These are phyloP conservation scores for Aspergillus viridinutans DNA, from an alignment of 2,329 filamentous ascomycete genomes.

Conservation along the genomic window DNA sequence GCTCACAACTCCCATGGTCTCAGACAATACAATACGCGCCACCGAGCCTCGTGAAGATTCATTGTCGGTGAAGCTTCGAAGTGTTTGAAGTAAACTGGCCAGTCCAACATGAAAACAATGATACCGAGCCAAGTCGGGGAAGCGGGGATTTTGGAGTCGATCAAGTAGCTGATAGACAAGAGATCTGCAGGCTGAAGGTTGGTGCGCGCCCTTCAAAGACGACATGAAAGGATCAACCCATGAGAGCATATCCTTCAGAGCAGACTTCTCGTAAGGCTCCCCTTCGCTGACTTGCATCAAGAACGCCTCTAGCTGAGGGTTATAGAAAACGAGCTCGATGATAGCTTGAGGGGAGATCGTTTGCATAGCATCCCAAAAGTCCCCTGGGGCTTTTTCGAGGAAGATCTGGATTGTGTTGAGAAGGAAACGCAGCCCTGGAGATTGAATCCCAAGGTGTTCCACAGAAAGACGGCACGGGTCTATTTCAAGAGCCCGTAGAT, in stretches of 20 bases:
- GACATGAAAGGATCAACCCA: constrained; percentile 77
- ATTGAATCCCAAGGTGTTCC: constrained; percentile 62
- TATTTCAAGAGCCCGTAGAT: constrained; percentile 72
- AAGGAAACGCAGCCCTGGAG: constrained; percentile 62
- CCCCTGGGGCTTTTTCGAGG: constrained; percentile 68
- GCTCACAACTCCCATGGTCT: constrained; percentile 45
- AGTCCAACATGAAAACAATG: constrained; percentile 46
- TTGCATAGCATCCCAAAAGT: constrained; percentile 85
- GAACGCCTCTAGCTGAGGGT: constrained; percentile 59
- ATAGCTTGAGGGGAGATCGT: constrained; percentile 75
- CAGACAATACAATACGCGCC: constrained; percentile 45
- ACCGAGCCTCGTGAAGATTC: constrained; percentile 43
- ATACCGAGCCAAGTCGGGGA: constrained; percentile 40
- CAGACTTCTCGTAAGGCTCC: constrained; percentile 50
- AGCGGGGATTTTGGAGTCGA: constrained; percentile 42
- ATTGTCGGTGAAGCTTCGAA: constrained; percentile 46
- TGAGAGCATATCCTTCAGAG: constrained; percentile 61
- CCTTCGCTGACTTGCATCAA: constrained; percentile 50
- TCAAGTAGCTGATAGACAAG: constrained; percentile 71
- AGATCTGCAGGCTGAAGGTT: constrained; percentile 75
- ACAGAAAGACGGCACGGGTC: constrained; percentile 59
- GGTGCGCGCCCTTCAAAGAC: constrained; percentile 70
- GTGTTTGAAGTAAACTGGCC: constrained; percentile 42
- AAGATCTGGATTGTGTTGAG: constrained; percentile 67
- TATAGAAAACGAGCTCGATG: constrained; percentile 77